Percentiles rank a stretch among this genome's conserved stretches.
phyloP scores from a whole-genome alignment of 2,329 filamentous ascomycete genomes.

The Corinectria fuckeliana region DNA sequence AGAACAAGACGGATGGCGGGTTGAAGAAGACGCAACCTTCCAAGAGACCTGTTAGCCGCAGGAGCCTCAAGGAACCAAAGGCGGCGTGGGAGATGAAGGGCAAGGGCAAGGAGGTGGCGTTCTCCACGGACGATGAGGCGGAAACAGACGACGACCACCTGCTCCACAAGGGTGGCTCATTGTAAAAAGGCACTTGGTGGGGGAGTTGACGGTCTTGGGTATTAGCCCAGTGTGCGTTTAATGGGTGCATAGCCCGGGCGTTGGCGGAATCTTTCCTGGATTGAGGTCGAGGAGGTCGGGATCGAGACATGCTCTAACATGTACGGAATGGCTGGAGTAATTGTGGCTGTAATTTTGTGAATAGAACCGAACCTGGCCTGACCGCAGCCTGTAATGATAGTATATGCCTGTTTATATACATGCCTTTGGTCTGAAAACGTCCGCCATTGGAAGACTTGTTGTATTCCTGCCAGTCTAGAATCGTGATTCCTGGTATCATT shows the following conservation, averaged over 20 bases:
- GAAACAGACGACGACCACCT: slow-evolving; percentile 39
- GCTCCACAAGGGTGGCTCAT: slow-evolving; percentile 50
- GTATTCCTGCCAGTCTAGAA: not conserved
- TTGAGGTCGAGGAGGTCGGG: not conserved
- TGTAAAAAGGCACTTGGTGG: slow-evolving; percentile 39
- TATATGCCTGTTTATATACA: not conserved
- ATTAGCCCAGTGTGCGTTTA: slow-evolving; percentile 16
- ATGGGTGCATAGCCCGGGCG: slow-evolving; percentile 30
- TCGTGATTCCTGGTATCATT: not conserved
- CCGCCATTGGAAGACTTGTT: not conserved
- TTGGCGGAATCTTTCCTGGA: slow-evolving; percentile 18
- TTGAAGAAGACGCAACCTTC: slow-evolving; percentile 37
- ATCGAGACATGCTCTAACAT: slow-evolving; percentile 4
- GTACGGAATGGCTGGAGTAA: slow-evolving; percentile 26
- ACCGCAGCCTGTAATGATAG: slow-evolving; percentile 23
- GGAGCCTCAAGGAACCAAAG: slow-evolving; percentile 51
- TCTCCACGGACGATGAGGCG: slow-evolving; percentile 46
- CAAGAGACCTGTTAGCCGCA: slow-evolving; percentile 48
- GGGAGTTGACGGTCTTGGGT: slow-evolving; percentile 24
- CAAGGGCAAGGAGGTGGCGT: slow-evolving; percentile 56
- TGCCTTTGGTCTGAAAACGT: not conserved
- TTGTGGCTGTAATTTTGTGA: slow-evolving; percentile 24
- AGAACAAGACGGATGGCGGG: slow-evolving; percentile 31
- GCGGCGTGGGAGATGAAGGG: slow-evolving; percentile 47
- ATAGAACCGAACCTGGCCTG: slow-evolving; percentile 18